Evolutionary conservation across 441 rosid species (phyloP), one percentile per base, ranked within the genome.

Genomic region (Gossypium gossypioides): DNA sequence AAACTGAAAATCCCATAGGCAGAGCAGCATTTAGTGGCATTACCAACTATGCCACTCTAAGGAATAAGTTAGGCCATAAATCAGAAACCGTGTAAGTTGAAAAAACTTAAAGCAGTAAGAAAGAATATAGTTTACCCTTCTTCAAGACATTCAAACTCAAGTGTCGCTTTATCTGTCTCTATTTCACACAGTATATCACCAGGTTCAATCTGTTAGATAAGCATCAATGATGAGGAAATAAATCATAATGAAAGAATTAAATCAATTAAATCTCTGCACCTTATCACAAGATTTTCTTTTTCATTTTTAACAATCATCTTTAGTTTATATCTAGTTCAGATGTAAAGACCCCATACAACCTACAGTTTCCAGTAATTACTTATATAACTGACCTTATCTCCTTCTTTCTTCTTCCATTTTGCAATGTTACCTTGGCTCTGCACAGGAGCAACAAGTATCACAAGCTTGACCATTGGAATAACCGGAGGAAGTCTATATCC

Each of bases 81-180:
- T 51, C 27, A 52, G 27, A 52, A 44, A 29, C 60, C 1, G 2
- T 51, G 10, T n/a, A 22, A 54, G 50, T 54, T 7, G 29, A 21
- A 71, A 19, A 62, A 19, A 56, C 16, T 7, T 44, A 52, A 71
- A 55, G 65, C 32, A 25, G 58, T 29, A 51, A n/a, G 67, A 24
- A 75, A 74, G 8, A 68, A 48, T 56, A 68, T 18, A 9, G 44
- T 56, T 68, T 83, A 89, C 99, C 99, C 97, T 74, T 92, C 99
- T 80, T 94, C 99, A 77, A 92, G 97, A 79, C 94, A 76, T 86
- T 94, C 97, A 84, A 88, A 86, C 84, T 92, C 97, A 74, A 92
- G 81, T 16, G 99, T 94, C 32, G 97, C 97, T 86, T 94, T 94
- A 82, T 94, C 99, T 21, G 99, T 94, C 89, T 94, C 97, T 79